Evolutionary conservation across 257 asterid genomes (phyloP).

Genomic region (Nicotiana paniculata): DNA sequence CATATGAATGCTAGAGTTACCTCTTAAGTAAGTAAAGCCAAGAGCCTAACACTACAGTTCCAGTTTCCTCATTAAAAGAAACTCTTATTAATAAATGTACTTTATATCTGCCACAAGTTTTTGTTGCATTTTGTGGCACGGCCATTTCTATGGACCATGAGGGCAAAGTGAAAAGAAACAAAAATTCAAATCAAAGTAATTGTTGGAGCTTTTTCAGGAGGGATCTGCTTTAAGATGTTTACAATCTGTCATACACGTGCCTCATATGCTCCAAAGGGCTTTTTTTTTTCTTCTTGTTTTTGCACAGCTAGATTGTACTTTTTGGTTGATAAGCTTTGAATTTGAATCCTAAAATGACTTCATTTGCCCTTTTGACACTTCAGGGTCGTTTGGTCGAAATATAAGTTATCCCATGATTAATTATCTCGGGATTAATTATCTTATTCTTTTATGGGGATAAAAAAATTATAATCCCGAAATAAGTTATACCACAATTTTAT

Average conservation of each 20-base stretch:
- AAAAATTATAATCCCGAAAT: too few relatives aligned
- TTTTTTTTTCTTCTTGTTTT: neutral
- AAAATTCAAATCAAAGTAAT: neutral
- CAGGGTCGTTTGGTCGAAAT: too few relatives aligned
- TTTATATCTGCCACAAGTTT: neutral
- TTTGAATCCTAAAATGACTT: neutral
- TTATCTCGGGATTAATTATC: too few relatives aligned
- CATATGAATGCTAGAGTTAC: too few relatives aligned
- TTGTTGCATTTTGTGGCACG: neutral
- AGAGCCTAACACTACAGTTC: neutral
- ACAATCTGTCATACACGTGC: slow-evolving; percentile 13
- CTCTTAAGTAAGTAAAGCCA: too few relatives aligned
- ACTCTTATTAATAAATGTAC: neutral
- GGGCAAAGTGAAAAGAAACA: neutral
- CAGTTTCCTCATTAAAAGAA: neutral
- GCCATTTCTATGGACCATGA: neutral
- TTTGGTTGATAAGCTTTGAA: neutral
- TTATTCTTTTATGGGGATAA: too few relatives aligned
- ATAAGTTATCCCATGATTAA: too few relatives aligned
- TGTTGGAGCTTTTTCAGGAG: neutral
- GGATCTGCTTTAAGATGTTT: neutral
- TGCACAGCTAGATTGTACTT: neutral
- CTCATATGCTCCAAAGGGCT: neutral
- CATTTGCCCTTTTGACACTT: neutral
- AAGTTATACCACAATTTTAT: too few relatives aligned